Evolutionary conservation across 225 moss, liverwort and hornwort genomes (phyloP), one percentile per base, ranked within the genome.

Genomic region (Pleurozium schreberi): DNA sequence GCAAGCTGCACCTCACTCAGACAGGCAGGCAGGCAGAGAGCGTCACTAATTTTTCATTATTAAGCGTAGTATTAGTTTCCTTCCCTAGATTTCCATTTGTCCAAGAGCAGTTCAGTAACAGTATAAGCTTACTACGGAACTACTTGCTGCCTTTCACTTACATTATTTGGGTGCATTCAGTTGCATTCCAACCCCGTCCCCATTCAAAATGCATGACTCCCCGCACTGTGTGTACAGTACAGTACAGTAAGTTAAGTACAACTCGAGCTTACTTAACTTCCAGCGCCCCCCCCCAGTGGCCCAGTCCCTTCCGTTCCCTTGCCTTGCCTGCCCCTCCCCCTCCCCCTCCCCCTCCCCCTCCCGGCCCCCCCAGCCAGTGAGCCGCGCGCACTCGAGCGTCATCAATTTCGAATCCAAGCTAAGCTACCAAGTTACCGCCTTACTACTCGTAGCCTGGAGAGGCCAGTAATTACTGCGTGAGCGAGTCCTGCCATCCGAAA

Each of bases 331-430:
- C 22, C 23, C 15, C 30, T 11, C 59, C 59, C 57, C 25, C n/a
- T n/a, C n/a, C n/a, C n/a, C 25, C 26, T 6, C 43, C 21, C n/a
- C 17, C 62, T 11, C 3, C 22, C 23, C 15, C 30, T 11, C 59
- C 59, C 57, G n/a, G n/a, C n/a, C 25, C 25, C 26, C 10, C 43
- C 21, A 21, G 43, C 26, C 60, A 61, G 62, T 26, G 28, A 28
- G 62, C 47, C 61, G 47, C 76, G 76, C 76, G 53, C 73, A 82
- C 61, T 88, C 61, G 42, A 78, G 89, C 58, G 78, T 68, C 84
- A 89, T 89, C 68, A 89, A 78, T 60, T 89, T 89, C 68, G 58
- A 67, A 89, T 89, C 84, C 89, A 89, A 84, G 84, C 87, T 71
- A 88, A 81, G 81, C 89, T 59, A 89, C 78, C 30, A 53, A 63